Evolutionary conservation across 202 grass and related monocot species (phyloP), one percentile per base, ranked within the genome.

Genomic region (Eragrostis tef): DNA sequence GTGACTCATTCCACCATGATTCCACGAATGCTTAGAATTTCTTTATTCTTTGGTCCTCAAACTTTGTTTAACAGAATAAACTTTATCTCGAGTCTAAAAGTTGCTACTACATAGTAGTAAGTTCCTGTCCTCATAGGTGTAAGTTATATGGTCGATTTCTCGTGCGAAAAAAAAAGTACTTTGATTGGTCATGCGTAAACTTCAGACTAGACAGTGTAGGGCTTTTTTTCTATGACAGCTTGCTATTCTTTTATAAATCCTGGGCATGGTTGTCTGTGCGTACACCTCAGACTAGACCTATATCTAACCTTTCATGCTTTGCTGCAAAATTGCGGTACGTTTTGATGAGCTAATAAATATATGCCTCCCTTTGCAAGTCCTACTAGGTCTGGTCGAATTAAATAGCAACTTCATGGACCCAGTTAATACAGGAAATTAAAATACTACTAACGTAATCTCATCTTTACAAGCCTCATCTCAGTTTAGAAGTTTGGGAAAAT

Each of bases 121-220:
- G 27, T 25, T 34, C 2, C 69, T 44, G 63, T 13, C 26, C 51
- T 79, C 63, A 20, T 11, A 9, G 31, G 26, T 45, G 48, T 43
- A 41, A 36, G 14, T 42, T 42, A 78, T 64, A 39, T 39, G 25
- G 7, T 66, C 11, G 0, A 9, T 41, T 67, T 67, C 17, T 9
- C 6, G 21, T 22, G 9, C 11, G 50, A 8, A 44, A 8, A 15
- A 67, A 56, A 4, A 42, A 19, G 4, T 9, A 47, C 19, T 10
- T n/a, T 50, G 51, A 78, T 76, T 43, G 71, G 46, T 75, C 52
- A 29, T 17, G 52, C 44, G 25, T 86, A 67, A 36, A 15, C 77
- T n/a, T 86, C 84, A 27, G 20, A 60, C 50, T 13, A 67, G 41
- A 73, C 41, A n/a, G 36, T 65, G 56, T 8, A 25, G 70, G 24